phyloP scores from a whole-genome alignment of 257 asterid species.

The Solanum verrucosum region DNA sequence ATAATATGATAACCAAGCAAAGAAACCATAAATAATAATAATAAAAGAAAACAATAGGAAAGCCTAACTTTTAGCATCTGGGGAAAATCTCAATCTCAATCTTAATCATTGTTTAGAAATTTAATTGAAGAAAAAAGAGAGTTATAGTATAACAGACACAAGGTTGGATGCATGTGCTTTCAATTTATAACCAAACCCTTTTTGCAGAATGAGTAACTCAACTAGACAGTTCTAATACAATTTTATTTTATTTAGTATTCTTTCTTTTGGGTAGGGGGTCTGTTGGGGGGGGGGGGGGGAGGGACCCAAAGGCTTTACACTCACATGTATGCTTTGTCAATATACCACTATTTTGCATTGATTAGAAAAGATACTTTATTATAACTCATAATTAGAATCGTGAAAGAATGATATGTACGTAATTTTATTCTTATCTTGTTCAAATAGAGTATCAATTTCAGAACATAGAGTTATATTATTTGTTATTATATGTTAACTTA shows the following conservation, averaged over 20 bases:
- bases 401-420: background rate
- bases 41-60: background rate
- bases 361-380: background rate
- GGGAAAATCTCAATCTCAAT: background rate
- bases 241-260: background rate
- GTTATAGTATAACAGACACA: background rate
- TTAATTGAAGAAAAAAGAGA: background rate
- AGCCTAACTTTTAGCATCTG: background rate
- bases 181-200: background rate
- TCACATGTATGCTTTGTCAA: slow-evolving; percentile 9
- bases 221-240: background rate
- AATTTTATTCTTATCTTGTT: background rate
- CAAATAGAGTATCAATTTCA: too few relatives aligned
- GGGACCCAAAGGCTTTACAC: background rate
- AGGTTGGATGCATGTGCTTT: slow-evolving; percentile 4
- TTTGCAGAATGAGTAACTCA: background rate
- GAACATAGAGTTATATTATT: too few relatives aligned
- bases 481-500: too few relatives aligned
- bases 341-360: slow-evolving; percentile 1
- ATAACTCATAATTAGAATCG: rapidly evolving
- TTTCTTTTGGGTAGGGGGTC: background rate
- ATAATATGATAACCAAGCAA: background rate
- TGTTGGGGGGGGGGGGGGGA: background rate
- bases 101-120: background rate
- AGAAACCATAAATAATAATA: too few relatives aligned